Percentiles rank a stretch among this genome's conserved stretches.
phyloP scores from a whole-genome alignment of 495 filamentous ascomycete species.

The Penicillium fimorum region DNA sequence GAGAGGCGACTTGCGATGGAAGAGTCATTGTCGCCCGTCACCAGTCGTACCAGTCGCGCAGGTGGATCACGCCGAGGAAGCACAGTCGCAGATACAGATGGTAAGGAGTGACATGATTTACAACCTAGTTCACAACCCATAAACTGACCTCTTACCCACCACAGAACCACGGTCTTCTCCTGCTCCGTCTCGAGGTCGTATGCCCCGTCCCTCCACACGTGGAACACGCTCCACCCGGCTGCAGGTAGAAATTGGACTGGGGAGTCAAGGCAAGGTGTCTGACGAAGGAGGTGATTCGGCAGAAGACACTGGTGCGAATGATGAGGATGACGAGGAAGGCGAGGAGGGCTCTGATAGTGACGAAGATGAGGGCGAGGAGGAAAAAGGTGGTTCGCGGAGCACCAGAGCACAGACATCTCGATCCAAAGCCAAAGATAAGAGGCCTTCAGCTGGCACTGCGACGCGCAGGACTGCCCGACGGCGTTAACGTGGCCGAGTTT shows the following conservation, averaged over 20 bases:
- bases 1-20: conserved; percentile 60
- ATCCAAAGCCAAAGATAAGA: conserved; percentile 41
- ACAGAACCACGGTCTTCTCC: conserved; percentile 52
- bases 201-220: conserved; percentile 36
- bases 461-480: conserved; percentile 40
- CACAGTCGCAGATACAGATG: conserved; percentile 54
- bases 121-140: conserved; percentile 7
- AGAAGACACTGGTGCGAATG: conserved; percentile 39
- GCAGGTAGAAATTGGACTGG: conserved; percentile 40
- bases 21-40: conserved; percentile 55
- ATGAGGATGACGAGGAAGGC: conserved; percentile 40
- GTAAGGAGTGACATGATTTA: conserved; percentile 27
- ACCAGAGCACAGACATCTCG: conserved; percentile 41
- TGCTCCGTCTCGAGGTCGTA: conserved; percentile 46
- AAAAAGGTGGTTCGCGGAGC: conserved; percentile 40
- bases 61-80: conserved; percentile 44
- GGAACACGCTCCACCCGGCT: conserved; percentile 46
- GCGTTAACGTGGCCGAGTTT: conserved; percentile 22
- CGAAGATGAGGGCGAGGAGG: conserved; percentile 38
- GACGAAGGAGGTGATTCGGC: conserved; percentile 45
- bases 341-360: conserved; percentile 33
- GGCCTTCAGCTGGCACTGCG: conserved; percentile 26
- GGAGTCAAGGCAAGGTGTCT: conserved; percentile 27
- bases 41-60: conserved; percentile 51
- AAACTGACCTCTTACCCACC: conserved; percentile 11